Evolutionary conservation across 192 early-diverging fungal genomes (phyloP).

Genomic region (Mortierella alpina): DNA sequence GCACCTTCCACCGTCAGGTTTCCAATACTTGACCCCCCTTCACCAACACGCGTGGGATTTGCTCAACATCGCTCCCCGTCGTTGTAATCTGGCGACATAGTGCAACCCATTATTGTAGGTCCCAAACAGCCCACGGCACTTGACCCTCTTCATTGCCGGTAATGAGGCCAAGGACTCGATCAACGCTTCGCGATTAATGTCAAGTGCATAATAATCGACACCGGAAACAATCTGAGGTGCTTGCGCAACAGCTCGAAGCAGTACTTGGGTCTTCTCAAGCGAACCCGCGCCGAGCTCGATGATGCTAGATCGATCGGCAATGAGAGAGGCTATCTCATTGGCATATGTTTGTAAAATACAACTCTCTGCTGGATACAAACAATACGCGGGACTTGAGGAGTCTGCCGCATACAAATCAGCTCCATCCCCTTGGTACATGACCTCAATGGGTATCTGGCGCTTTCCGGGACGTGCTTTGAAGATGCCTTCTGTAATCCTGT

Average conservation of each 20-base stretch:
- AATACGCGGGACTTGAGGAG: slow-evolving; percentile 8
- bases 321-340: slow-evolving; percentile 9
- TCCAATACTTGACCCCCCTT: slow-evolving; percentile 10
- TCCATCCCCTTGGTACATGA: slow-evolving; percentile 17
- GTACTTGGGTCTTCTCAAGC: slow-evolving; percentile 17
- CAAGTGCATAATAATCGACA: slow-evolving; percentile 10
- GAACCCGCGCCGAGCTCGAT: slow-evolving; percentile 12
- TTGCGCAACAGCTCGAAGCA: slow-evolving; percentile 13
- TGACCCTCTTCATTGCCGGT: slow-evolving; percentile 1
- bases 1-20: slow-evolving; percentile 15
- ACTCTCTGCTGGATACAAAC: slow-evolving; percentile 8
- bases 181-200: slow-evolving; percentile 10
- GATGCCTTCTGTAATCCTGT: slow-evolving; percentile 3
- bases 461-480: slow-evolving; percentile 3
- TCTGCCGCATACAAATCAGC: neutral
- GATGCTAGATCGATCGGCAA: slow-evolving; percentile 13
- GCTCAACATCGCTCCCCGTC: slow-evolving; percentile 1
- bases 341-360: slow-evolving; percentile 7
- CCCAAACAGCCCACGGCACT: slow-evolving; percentile 8
- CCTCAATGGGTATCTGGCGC: slow-evolving; percentile 13
- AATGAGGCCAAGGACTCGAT: slow-evolving; percentile 15
- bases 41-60: slow-evolving; percentile 10
- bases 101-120: slow-evolving; percentile 11
- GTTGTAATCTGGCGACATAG: neutral
- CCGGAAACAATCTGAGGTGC: slow-evolving; percentile 8